Evolutionary conservation across 2,329 filamentous ascomycete species (phyloP).

Genomic region (Paraconiothyrium brasiliense): DNA sequence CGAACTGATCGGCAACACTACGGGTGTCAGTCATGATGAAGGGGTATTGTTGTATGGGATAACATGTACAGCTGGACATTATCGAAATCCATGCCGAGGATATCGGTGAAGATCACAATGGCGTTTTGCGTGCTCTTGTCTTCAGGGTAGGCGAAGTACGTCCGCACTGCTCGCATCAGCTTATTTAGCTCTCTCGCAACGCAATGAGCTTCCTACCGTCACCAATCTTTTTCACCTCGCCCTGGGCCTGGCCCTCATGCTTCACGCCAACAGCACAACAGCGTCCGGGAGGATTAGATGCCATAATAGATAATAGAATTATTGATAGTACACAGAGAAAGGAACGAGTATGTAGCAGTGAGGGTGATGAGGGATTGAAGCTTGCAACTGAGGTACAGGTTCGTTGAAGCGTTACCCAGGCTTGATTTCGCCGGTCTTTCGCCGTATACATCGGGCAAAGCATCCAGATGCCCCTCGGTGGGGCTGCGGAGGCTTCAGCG

Average conservation of each 20-base stretch:
- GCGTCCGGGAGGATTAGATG: conserved; percentile 59
- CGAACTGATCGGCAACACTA: conserved; percentile 76
- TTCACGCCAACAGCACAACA: conserved; percentile 62
- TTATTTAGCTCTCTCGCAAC: background rate
- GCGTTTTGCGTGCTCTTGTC: conserved; percentile 63
- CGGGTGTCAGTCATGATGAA: background rate
- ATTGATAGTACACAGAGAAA: background rate
- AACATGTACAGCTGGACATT: conserved; percentile 56
- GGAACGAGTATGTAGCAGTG: background rate
- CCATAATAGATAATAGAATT: conserved; percentile 48
- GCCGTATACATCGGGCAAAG: conserved; percentile 3
- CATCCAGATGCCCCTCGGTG: conserved; percentile 7
- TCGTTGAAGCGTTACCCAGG: background rate
- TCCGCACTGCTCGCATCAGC: conserved; percentile 54
- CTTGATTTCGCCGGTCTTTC: conserved; percentile 6
- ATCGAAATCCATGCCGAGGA: conserved; percentile 65
- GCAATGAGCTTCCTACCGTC: conserved; percentile 40
- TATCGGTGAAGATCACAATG: conserved; percentile 63
- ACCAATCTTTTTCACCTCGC: conserved; percentile 58
- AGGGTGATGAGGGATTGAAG: background rate
- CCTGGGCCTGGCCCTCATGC: conserved; percentile 60
- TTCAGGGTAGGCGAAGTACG: conserved; percentile 65
- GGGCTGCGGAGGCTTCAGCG: background rate
- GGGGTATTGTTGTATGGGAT: background rate
- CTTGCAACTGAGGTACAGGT: background rate